phyloP scores from a whole-genome alignment of 768 basidiomycete species.

The Pleurotus ostreatus region DNA sequence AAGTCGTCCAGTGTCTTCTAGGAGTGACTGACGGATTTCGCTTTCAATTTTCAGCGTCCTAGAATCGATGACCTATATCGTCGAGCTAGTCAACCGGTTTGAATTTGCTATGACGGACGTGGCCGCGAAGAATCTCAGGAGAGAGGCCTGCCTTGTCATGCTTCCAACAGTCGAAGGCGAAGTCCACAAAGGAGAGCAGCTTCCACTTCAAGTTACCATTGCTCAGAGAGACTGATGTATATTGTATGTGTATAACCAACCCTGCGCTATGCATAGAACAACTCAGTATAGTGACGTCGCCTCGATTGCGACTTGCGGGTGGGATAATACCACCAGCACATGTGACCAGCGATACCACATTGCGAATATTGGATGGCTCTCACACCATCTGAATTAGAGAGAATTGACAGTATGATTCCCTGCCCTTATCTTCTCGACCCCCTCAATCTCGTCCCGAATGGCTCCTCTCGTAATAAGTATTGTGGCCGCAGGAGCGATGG shows the following conservation, averaged over 20 bases:
- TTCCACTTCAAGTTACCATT: conserved; percentile 33
- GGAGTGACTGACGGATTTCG: neutral
- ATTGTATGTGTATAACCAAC: too few species aligned
- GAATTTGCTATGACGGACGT: conserved; percentile 43
- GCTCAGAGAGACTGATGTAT: conserved; percentile 22
- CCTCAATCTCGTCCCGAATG: neutral
- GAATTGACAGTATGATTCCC: neutral
- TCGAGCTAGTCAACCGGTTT: conserved; percentile 50
- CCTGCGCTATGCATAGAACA: too few species aligned
- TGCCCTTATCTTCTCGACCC: neutral
- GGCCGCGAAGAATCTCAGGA: conserved; percentile 26
- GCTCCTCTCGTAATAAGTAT: conserved; percentile 32
- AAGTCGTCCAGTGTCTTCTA: too few species aligned
- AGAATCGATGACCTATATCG: conserved; percentile 57
- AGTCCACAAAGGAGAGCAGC: conserved; percentile 35
- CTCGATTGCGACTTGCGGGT: too few species aligned
- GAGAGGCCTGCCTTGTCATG: conserved; percentile 39
- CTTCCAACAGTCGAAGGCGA: conserved; percentile 38
- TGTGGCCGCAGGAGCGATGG: conserved; percentile 58
- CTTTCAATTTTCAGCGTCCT: conserved; percentile 23
- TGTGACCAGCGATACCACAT: neutral
- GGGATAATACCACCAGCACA: neutral
- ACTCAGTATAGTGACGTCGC: too few species aligned
- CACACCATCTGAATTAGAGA: neutral
- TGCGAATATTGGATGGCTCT: neutral